Percentiles rank a stretch among this genome's conserved stretches.
These are phyloP conservation scores for Nothophytophthora sp. DNA, from an alignment of 352 stramenopile species.

Conservation along the genomic window DNA sequence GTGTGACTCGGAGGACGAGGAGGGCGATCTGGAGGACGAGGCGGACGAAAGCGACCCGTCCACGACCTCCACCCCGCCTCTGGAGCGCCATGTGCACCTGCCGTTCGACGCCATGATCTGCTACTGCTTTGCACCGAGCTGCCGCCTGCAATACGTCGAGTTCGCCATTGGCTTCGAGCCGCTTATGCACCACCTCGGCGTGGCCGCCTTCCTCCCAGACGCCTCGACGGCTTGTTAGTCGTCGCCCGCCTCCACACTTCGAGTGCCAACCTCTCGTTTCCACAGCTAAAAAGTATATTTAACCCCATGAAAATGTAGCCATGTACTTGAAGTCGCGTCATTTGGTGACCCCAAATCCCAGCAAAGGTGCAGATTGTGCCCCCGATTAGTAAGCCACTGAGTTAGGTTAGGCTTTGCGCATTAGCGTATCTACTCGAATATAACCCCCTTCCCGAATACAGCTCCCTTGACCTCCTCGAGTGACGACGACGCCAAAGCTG, in stretches of 20 bases:
- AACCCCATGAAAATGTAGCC: background rate
- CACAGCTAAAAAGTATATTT: background rate
- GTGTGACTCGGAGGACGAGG: constrained; percentile 11
- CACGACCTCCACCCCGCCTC: background rate
- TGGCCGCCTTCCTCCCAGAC: constrained; percentile 56
- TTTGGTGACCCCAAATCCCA: too few relatives aligned
- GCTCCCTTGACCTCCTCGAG: too few relatives aligned
- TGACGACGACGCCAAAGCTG: too few relatives aligned
- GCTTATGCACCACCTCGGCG: constrained; percentile 72
- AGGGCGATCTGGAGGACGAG: constrained; percentile 16
- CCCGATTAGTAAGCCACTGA: too few relatives aligned
- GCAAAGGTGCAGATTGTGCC: too few relatives aligned
- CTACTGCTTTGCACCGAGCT: constrained; percentile 69
- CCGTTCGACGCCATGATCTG: constrained; percentile 83
- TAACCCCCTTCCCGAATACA: too few relatives aligned
- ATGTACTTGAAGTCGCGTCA: too few relatives aligned
- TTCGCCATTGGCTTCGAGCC: constrained; percentile 87
- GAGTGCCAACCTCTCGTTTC: background rate
- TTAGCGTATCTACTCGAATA: too few relatives aligned
- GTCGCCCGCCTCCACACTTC: background rate
- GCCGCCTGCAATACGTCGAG: constrained; percentile 78
- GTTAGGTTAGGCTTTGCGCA: too few relatives aligned
- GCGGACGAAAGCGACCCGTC: constrained; percentile 4
- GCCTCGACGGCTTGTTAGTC: constrained; percentile 9
- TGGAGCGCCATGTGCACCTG: constrained; percentile 78